These are phyloP conservation scores for Talaromyces sp. DNA, from an alignment of 2,329 filamentous ascomycete species.

Conservation along the genomic window DNA sequence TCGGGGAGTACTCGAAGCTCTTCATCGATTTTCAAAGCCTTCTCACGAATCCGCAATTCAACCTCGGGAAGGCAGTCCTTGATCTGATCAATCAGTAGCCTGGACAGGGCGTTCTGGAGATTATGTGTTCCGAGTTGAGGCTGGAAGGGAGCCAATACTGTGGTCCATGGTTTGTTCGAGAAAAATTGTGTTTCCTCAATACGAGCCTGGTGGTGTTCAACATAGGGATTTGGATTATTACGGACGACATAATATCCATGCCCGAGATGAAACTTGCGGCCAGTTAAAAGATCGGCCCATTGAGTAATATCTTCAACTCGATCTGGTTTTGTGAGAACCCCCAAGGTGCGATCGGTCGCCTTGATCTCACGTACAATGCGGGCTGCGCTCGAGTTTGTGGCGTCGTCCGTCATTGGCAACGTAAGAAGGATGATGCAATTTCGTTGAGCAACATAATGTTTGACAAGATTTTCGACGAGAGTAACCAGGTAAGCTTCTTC, in stretches of 20 bases:
- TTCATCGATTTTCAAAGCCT: slow-evolving; percentile 52
- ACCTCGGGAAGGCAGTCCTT: slow-evolving; percentile 34
- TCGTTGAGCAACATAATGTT: slow-evolving; percentile 64
- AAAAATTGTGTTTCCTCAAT: slow-evolving; percentile 54
- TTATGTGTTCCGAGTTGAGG: slow-evolving; percentile 52
- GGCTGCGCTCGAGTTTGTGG: slow-evolving; percentile 70
- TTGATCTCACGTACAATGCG: slow-evolving; percentile 58
- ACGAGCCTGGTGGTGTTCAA: slow-evolving; percentile 50
- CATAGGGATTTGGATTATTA: slow-evolving; percentile 43
- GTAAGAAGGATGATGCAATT: slow-evolving; percentile 75
- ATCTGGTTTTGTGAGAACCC: slow-evolving; percentile 84
- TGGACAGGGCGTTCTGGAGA: slow-evolving; percentile 50
- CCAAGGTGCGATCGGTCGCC: slow-evolving; percentile 61
- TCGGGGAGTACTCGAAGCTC: slow-evolving; percentile 63
- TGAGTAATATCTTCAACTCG: slow-evolving; percentile 57
- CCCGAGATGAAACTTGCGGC: slow-evolving; percentile 60
- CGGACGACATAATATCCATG: slow-evolving; percentile 79
- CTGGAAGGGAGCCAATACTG: slow-evolving; percentile 36
- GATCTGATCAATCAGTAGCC: slow-evolving; percentile 49
- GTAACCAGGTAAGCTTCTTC: slow-evolving; percentile 66
- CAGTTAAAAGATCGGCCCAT: slow-evolving; percentile 63
- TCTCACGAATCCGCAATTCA: slow-evolving; percentile 41
- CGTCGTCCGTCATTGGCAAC: slow-evolving; percentile 73
- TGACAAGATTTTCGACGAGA: slow-evolving; percentile 68
- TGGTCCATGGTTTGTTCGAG: slow-evolving; percentile 43